These are phyloP conservation scores for Xylariaceae sp. DNA, from an alignment of 2,329 filamentous ascomycete species.

Conservation along the genomic window DNA sequence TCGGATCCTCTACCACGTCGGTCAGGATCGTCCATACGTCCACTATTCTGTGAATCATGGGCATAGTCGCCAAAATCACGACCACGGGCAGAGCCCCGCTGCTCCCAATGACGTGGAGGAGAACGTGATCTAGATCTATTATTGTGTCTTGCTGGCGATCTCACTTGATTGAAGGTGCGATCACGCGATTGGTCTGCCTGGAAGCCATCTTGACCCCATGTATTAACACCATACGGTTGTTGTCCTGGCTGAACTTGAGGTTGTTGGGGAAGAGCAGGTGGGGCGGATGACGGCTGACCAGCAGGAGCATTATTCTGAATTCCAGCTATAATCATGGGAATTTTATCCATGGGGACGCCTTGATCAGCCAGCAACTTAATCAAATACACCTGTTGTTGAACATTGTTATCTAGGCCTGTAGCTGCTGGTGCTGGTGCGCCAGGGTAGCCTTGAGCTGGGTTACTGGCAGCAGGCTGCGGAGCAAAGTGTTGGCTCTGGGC, in stretches of 20 bases:
- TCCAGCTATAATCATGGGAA: constrained; percentile 55
- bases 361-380: constrained; percentile 72
- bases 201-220: constrained; percentile 35
- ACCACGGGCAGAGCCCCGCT: constrained; percentile 60
- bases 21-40: constrained; percentile 53
- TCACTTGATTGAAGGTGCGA: constrained; percentile 53
- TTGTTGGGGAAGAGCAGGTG: constrained; percentile 30
- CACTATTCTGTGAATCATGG: constrained; percentile 61
- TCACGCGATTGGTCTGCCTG: constrained; percentile 51
- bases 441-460: constrained; percentile 35
- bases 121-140: constrained; percentile 75
- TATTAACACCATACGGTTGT: constrained; percentile 38
- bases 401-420: constrained; percentile 46
- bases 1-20: constrained; percentile 57
- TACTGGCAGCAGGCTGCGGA: constrained; percentile 34
- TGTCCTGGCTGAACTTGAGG: constrained; percentile 35
- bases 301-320: constrained; percentile 41
- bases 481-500: constrained; percentile 30
- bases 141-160: constrained; percentile 58
- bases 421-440: constrained; percentile 32
- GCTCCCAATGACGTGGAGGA: constrained; percentile 69
- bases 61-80: constrained; percentile 70
- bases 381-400: constrained; percentile 69
- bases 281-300: constrained; percentile 26
- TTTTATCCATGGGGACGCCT: constrained; percentile 74